Base-by-base conservation (phyloP, 2,329 filamentous ascomycete genomes). In the Bretziella fagacearum region DNA sequence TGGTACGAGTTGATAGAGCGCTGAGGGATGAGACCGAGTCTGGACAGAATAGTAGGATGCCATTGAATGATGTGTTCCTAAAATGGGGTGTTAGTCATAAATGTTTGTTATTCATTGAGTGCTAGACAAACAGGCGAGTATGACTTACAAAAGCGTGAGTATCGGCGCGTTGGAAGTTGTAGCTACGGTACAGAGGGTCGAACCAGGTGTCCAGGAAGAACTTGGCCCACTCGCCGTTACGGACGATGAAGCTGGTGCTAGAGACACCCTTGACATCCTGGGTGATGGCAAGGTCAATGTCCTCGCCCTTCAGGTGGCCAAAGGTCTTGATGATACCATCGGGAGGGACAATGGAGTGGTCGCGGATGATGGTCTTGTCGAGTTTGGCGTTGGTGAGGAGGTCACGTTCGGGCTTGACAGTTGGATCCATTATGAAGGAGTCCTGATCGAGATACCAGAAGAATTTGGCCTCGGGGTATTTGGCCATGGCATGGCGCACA, bases 291-390 rank as follows among this genome's bases (percentile, higher is more conserved):
- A 96, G 68, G 54, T 93, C 83, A 35, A 93, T 77, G 48, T 86
- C 74, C 37, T 81, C 70, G 29, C 78, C 79, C 52, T 76, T 77
- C n/a, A 94, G 67, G 58, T 93, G 80, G 13, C 73, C 67, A 59
- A 93, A 94, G 0, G 93, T 96, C 67, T 84, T 89, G 65, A 98
- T 96, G 56, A 98, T 87, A 64, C 85, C 93, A 63, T 95, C 85
- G 0, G 93, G 91, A 2, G 89, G 91, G 6, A 96, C 89, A 44
- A 98, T 77, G 4, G 91, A 77, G 46, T 79, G 71, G 60, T 94
- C 83, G 59, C 78, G 81, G 55, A 91, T 74, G 84, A 96, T 95
- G 48, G 83, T 60, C 18, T 68, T 69, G 57, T 93, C 81, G 41
- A 98, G 69, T 48, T 69, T 74, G 45, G 67, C 65, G 8, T 77